A percentile compares a stretch with the other conserved stretches of the same genome.
phyloP scores from a whole-genome alignment of 2,329 filamentous ascomycete genomes.

The Fragosphaeria purpurea region DNA sequence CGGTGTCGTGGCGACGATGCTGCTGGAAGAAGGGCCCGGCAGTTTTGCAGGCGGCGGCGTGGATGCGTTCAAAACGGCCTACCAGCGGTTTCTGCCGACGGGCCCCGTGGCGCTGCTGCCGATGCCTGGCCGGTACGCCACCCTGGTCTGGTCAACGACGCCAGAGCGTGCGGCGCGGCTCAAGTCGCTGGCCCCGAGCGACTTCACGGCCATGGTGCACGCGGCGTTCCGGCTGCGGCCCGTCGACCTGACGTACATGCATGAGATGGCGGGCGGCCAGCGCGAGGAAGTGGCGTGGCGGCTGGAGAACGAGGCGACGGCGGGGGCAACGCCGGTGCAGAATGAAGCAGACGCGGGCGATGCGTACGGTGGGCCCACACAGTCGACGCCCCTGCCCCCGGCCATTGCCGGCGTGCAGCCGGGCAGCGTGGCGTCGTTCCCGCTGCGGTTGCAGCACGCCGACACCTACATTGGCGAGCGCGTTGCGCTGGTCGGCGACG shows the following conservation, averaged over 20 bases:
- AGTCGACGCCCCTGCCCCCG: slow-evolving; percentile 45
- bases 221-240: slow-evolving; percentile 77
- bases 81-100: slow-evolving; percentile 88
- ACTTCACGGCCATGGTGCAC: slow-evolving; percentile 84
- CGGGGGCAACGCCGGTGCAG: slow-evolving; percentile 26
- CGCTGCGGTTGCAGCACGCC: slow-evolving; percentile 84
- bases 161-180: slow-evolving; percentile 67
- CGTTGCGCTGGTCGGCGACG: slow-evolving; percentile 86
- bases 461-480: slow-evolving; percentile 85
- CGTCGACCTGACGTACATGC: slow-evolving; percentile 75
- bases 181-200: slow-evolving; percentile 59
- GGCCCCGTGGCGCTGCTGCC: slow-evolving; percentile 89
- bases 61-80: slow-evolving; percentile 60
- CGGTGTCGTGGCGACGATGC: slow-evolving; percentile 81
- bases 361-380: too few species aligned
- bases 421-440: slow-evolving; percentile 78
- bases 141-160: slow-evolving; percentile 91
- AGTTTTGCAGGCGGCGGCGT: slow-evolving; percentile 17
- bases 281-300: slow-evolving; percentile 59
- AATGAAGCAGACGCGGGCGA: slow-evolving; percentile 24
- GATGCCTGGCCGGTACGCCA: slow-evolving; percentile 70
- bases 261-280: slow-evolving; percentile 38
- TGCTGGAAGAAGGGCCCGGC: slow-evolving; percentile 52
- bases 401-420: slow-evolving; percentile 61
- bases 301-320: slow-evolving; percentile 43